Evolutionary conservation across 768 basidiomycete genomes (phyloP), one percentile per base, ranked within the genome.

Genomic region (Ephemerocybe angulata): DNA sequence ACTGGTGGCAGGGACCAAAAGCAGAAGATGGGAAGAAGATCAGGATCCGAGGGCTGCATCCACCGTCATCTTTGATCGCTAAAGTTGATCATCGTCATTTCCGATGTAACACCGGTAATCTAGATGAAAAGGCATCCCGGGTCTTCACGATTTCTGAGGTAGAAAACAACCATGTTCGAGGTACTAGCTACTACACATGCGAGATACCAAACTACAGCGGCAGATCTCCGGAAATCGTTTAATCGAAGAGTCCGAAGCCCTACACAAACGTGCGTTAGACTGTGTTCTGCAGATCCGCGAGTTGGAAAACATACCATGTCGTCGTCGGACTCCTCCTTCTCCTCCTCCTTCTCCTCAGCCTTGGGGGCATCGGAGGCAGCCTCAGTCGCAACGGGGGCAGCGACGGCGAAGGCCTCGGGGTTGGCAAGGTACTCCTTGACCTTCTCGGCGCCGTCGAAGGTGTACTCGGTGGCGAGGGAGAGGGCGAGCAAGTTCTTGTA

Each of bases 401-500:
- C 90, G 56, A 75, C 87, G 53, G 90, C 93, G 65, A 96, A 99
- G n/a, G 95, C 96, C 52, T 97, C 94, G 48, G 97, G 96, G 83
- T 98, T 97, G 68, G 87, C 97, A 64, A 98, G 86, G 78, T 88
- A 91, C 68, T 90, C 96, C 82, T 97, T 98, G 75, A 89, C 84
- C 90, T 97, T 91, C 70, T 92, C 92, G 54, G 90, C 82, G 57
- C 86, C 94, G 67, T 95, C 92, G 72, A 98, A 98, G 52, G 87
- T 83, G 84, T 94, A 94, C 43, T 98, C 95, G 57, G 97, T 98
- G 43, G 80, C 85, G 55, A 98, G 74, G 40, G 93, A 86, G 62
- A 98, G 72, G 35, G 93, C 89, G 60, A 99, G 75, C 60, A 98
- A 74, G 81, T 98, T 99, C 87, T 99, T 99, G 90, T 98, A 98